These are phyloP conservation scores for Keithomyces neogunnii DNA, from an alignment of 2,329 filamentous ascomycete genomes.

Conservation along the genomic window DNA sequence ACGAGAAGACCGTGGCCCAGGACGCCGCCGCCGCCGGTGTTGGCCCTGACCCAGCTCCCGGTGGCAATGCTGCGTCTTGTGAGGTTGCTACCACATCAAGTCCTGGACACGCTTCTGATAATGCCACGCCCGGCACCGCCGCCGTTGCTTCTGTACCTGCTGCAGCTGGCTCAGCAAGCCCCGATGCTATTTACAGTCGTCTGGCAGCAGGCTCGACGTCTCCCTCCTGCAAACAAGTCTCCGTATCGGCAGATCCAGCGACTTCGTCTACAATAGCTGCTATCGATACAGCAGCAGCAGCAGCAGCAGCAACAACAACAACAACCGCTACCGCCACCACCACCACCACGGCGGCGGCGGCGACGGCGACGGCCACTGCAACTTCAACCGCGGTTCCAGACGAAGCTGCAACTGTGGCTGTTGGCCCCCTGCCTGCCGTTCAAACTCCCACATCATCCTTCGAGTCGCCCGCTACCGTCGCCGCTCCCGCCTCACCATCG, in stretches of 20 bases:
- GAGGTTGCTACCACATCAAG: not conserved
- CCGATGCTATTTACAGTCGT: slow-evolving; percentile 3
- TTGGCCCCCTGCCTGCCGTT: slow-evolving; percentile 3
- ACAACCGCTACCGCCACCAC: no score
- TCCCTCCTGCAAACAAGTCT: slow-evolving; percentile 3
- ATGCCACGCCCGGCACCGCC: slow-evolving; percentile 4
- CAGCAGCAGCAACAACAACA: no score
- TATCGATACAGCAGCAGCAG: no score
- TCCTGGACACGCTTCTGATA: slow-evolving; percentile 5
- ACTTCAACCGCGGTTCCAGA: not conserved
- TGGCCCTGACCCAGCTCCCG: slow-evolving; percentile 14
- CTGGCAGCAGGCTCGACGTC: not conserved
- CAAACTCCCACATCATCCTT: slow-evolving; percentile 8
- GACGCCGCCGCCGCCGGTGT: slow-evolving; percentile 19
- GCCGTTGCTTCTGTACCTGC: slow-evolving; percentile 3
- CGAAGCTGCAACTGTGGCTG: not conserved
- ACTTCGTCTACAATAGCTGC: not conserved
- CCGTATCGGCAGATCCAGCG: slow-evolving; percentile 1
- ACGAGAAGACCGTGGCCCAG: slow-evolving; percentile 21
- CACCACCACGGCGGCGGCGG: not conserved
- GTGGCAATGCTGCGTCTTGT: slow-evolving; percentile 5
- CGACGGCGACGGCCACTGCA: not conserved
- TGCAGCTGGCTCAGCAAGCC: slow-evolving; percentile 10
- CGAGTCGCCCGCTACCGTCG: slow-evolving; percentile 7
- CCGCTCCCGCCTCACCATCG: slow-evolving; percentile 9